Conservation (phyloP, 2,329 filamentous ascomycete species). For the Aspergillus ochraceus region DNA sequence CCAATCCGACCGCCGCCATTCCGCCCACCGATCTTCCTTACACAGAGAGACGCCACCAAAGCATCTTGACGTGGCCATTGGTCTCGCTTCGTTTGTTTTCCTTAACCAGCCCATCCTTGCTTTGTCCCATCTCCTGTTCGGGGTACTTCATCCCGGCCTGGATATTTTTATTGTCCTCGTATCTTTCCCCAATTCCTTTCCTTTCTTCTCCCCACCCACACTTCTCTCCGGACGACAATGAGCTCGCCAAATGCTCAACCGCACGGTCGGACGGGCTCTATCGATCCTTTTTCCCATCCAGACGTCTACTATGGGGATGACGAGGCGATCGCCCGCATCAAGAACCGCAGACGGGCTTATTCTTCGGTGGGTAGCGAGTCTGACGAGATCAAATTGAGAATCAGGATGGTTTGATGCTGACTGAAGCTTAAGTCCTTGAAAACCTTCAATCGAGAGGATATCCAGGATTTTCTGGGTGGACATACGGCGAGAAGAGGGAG, state of each 20-base stretch:
- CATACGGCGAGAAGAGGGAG: constrained; percentile 42
- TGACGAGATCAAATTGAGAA: constrained; percentile 12
- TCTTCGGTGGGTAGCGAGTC: constrained; percentile 51
- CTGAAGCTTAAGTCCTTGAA: constrained; percentile 32
- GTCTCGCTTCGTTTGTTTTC: background rate
- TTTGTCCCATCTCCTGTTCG: background rate
- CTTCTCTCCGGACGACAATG: constrained; percentile 29
- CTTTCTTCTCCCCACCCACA: constrained; percentile 3
- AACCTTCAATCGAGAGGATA: constrained; percentile 37
- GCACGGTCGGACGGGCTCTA: constrained; percentile 40
- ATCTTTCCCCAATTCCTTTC: background rate
- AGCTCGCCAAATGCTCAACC: constrained; percentile 40
- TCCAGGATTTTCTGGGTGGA: constrained; percentile 35
- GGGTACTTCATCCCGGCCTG: background rate
- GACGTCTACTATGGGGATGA: constrained; percentile 61
- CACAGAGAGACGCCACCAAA: constrained; percentile 2
- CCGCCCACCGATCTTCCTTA: background rate
- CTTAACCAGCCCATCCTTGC: background rate
- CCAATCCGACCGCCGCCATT: background rate
- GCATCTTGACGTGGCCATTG: constrained; percentile 6
- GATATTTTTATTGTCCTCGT: background rate
- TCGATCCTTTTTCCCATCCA: constrained; percentile 59
- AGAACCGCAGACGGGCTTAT: constrained; percentile 53
- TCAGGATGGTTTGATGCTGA: constrained; percentile 11
- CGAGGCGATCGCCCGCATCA: constrained; percentile 46